phyloP scores from a whole-genome alignment of 1,284 basidiomycete genomes.

The Anthracocystis panici-leucophaei region DNA sequence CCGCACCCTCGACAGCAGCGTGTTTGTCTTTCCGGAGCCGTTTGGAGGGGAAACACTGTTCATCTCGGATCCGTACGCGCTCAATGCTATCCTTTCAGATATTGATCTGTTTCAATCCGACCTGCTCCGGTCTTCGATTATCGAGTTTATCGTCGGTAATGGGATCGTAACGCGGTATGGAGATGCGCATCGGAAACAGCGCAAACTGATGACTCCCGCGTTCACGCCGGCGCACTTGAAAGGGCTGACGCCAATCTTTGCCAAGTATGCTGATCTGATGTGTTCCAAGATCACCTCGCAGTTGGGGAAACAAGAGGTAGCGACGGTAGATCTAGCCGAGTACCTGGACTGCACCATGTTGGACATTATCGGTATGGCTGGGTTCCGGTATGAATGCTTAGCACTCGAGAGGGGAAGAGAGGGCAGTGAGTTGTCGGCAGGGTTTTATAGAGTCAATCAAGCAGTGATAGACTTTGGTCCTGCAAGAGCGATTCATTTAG shows the following conservation, averaged over 20 bases:
- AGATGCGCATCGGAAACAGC: conserved; percentile 48
- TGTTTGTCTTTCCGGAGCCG: conserved; percentile 42
- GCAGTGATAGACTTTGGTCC: conserved; percentile 48
- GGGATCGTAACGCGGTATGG: conserved; percentile 45
- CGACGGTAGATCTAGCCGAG: conserved; percentile 49
- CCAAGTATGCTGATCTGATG: conserved; percentile 48
- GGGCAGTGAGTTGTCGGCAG: conserved; percentile 30
- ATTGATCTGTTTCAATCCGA: conserved; percentile 45
- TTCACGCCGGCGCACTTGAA: conserved; percentile 55
- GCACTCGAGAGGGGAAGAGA: conserved; percentile 54
- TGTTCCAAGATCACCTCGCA: conserved; percentile 36
- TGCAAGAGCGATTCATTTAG: conserved; percentile 35
- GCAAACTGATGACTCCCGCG: conserved; percentile 56
- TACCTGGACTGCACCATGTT: conserved; percentile 58
- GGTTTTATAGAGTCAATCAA: conserved; percentile 47
- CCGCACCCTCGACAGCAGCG: conserved; percentile 14
- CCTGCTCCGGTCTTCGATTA: conserved; percentile 34
- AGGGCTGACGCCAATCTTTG: conserved; percentile 43
- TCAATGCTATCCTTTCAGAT: conserved; percentile 39
- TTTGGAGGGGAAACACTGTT: conserved; percentile 40
- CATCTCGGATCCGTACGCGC: conserved; percentile 35
- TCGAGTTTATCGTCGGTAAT: conserved; percentile 46
- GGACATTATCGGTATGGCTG: conserved; percentile 66
- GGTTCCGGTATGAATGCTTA: conserved; percentile 59
- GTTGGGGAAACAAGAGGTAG: background rate